Conservation (phyloP, 2,329 filamentous ascomycete genomes). For the Hirsutella rhossiliensis region DNA sequence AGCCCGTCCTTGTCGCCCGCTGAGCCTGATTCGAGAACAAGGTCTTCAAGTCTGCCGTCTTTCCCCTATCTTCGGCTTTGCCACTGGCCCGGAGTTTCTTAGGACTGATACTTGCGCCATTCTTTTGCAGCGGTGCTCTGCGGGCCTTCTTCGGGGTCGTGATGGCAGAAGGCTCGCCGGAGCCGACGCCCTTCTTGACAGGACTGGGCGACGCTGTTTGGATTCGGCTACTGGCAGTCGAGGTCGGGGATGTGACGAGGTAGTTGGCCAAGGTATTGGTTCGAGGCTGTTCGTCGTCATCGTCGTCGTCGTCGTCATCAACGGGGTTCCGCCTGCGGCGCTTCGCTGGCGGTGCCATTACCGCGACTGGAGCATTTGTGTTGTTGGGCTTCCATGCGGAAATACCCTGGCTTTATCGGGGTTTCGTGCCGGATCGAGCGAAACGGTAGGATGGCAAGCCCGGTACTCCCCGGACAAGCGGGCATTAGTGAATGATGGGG, state of each 20-base stretch:
- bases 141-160: conserved; percentile 11
- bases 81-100: conserved; percentile 26
- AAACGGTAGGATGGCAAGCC: too few relatives aligned
- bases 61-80: conserved; percentile 37
- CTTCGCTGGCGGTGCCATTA: conserved; percentile 47
- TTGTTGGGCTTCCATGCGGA: conserved; percentile 10
- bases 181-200: conserved; percentile 16
- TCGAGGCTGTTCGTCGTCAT: conserved; percentile 31
- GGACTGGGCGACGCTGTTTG: conserved; percentile 29
- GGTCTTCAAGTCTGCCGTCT: conserved; percentile 42
- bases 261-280: conserved; percentile 40
- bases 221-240: conserved; percentile 19
- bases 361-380: conserved; percentile 18
- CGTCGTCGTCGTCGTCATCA: conserved; percentile 36
- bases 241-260: conserved; percentile 38
- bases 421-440: background rate
- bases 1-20: conserved; percentile 25
- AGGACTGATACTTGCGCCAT: conserved; percentile 18
- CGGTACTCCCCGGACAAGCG: too few relatives aligned
- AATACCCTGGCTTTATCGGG: background rate
- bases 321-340: conserved; percentile 46
- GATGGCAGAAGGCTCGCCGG: conserved; percentile 1
- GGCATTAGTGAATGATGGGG: too few relatives aligned
- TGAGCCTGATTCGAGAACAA: conserved; percentile 52
- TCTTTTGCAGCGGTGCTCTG: conserved; percentile 15